Base-by-base conservation (phyloP, 495 filamentous ascomycete species). In the Tuber indicum region DNA sequence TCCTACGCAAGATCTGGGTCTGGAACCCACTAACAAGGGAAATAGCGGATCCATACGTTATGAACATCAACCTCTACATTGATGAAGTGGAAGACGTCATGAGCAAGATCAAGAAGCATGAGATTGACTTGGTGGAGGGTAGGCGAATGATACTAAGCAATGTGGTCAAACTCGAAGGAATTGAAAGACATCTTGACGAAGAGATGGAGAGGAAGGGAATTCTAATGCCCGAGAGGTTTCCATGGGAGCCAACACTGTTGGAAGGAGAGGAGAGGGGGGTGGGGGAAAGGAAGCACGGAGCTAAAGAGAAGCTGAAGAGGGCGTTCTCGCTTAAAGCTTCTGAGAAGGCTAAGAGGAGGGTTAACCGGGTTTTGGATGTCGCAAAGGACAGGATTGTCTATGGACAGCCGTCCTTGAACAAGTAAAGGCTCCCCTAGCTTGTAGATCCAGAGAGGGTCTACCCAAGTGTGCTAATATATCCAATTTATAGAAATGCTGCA, bases 41-140 rank as follows among this genome's bases (percentile, higher is more conserved):
- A 14, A 66, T 66, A 16, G 58, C 58, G 1, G 58, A 66, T 66
- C 58, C 58, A 66, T 66, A 36, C 26, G 58, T 66, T 66, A 66
- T 66, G 58, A 66, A 66, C 32, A 66, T 66, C 16, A 66, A 66
- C 58, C 58, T 66, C 58, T 66, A 66, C 26, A 66, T 66, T 19
- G 5, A 66, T 16, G 12, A 66, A 0, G 58, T 14, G 1, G 58
- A 66, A 66, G 58, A 16, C 3, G 26, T 36, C 3, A 36, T 66
- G 58, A 36, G 14, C 3, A 66, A 66, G 26, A 66, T 66, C 26
- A 66, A 26, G 14, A 32, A 6, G 14, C 12, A 66, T 36, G 58
- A 66, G 32, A 66, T 66, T 36, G 58, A 66, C 58, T 19, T 66
- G 14, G 26, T 66, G 19, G 58, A 66, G 58, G 58, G 58, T 2